These are phyloP conservation scores for Raphanus hybrid DNA, from an alignment of 441 rosid genomes.

Conservation along the genomic window DNA sequence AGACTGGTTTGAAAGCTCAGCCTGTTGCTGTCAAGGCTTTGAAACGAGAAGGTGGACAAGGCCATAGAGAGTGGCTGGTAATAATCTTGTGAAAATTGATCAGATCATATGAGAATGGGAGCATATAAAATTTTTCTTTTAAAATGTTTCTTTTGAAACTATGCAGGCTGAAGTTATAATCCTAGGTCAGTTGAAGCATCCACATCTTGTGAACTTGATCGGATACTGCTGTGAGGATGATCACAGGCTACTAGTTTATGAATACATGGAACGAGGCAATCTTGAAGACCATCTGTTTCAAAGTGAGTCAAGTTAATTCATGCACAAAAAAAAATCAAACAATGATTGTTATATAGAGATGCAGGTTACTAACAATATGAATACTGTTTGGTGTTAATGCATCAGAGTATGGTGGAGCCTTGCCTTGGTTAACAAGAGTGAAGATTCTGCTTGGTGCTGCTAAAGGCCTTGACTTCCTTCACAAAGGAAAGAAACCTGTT, in stretches of 20 bases:
- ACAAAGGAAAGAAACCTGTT: too few species aligned
- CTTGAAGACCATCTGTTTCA: constrained; percentile 81
- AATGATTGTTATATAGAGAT: too few species aligned
- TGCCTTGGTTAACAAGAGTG: too few species aligned
- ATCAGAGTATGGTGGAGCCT: too few species aligned
- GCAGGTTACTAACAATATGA: too few species aligned
- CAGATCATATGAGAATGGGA: background rate
- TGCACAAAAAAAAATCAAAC: background rate
- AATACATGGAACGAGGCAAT: constrained; percentile 84
- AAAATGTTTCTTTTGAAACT: constrained; percentile 13
- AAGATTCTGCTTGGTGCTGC: too few species aligned
- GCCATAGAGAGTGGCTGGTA: constrained; percentile 93
- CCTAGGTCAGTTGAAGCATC: constrained; percentile 83
- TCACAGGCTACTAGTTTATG: constrained; percentile 73
- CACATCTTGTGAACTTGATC: constrained; percentile 71
- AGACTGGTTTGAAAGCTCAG: constrained; percentile 69
- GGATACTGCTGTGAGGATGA: constrained; percentile 88
- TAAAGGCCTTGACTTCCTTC: too few species aligned
- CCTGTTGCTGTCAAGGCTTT: constrained; percentile 86
- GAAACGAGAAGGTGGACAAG: constrained; percentile 77
- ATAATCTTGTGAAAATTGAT: constrained; percentile 6
- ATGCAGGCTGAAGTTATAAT: constrained; percentile 80
- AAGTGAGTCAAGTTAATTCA: constrained; percentile 47
- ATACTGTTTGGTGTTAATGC: too few species aligned
- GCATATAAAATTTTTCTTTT: background rate